Base-by-base conservation (phyloP, 23 red algal genomes). In the Gracilaria domingensis region DNA sequence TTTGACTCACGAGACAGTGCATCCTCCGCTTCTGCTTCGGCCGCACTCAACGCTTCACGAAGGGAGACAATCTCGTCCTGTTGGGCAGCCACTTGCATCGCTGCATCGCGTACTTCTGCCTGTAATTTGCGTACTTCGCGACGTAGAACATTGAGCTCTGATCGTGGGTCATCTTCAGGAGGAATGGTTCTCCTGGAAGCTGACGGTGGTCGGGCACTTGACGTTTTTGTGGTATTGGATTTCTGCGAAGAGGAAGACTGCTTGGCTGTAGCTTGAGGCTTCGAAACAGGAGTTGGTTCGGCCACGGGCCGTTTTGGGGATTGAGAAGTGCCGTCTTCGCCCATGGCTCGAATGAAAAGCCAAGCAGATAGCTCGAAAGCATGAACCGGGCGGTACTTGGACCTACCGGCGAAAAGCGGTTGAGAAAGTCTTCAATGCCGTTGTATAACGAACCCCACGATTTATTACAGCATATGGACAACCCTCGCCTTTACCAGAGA, bases 91-190 rank as follows among this genome's bases (percentile, higher is more conserved):
- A 75, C 57, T 74, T 81, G 76, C 59, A 82, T 40, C 26, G 75
- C 76, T 28, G 88, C 76, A 56, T 81, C 78, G 16, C 88, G 88
- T 26, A 91, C 75, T 24, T 60, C 59, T 30, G 88, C 75, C 59
- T 91, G 88, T 38, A 82, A 75, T 47, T 83, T 75, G 8, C 88
- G 75, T 2, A 91, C 75, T 34, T 81, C 88, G 21, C 88, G 88
- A 62, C 88, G 88, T 24, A 91, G 79, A 17, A 82, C 56, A 48
- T 91, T 91, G 23, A 91, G 88, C 33, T 91, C 88, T 20, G 88
- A 83, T 26, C 70, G 30, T 33, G 75, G 76, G 79, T 81, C 88
- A 23, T 91, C 88, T 28, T 76, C 85, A 30, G 85, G 85, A 39
- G 70, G 49, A 14, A 61, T 36, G 36, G 71, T 42, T 23, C 28